Conservation (phyloP, 306 rosid species). For the Betula pendula region DNA sequence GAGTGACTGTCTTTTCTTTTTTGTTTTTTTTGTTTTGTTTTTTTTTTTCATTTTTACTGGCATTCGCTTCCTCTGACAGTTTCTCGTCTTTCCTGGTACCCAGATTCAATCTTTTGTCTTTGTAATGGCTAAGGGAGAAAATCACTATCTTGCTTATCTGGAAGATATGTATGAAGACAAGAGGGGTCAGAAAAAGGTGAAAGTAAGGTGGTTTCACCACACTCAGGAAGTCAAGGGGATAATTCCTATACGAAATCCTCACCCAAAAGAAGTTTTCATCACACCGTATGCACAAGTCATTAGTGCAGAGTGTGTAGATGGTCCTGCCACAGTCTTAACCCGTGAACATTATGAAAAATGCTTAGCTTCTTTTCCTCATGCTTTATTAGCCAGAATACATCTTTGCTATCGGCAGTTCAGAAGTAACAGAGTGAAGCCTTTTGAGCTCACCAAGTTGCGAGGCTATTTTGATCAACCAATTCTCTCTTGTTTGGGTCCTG, state of each 20-base stretch:
- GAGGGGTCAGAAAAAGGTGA: slow-evolving; percentile 89
- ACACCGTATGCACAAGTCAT: slow-evolving; percentile 89
- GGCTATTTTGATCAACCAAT: slow-evolving; percentile 82
- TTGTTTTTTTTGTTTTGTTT: no score
- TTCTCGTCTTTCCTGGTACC: slow-evolving; percentile 30
- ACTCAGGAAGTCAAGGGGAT: slow-evolving; percentile 90
- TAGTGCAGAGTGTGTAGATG: slow-evolving; percentile 98
- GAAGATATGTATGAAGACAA: slow-evolving; percentile 99
- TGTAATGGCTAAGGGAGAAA: slow-evolving; percentile 96
- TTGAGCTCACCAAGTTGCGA: slow-evolving; percentile 79
- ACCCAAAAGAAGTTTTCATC: slow-evolving; percentile 91
- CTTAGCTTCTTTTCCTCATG: slow-evolving; percentile 56
- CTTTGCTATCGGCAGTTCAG: slow-evolving; percentile 83
- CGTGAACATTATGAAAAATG: slow-evolving; percentile 79
- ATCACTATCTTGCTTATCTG: slow-evolving; percentile 82
- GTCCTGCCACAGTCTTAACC: slow-evolving; percentile 82
- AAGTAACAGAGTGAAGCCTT: slow-evolving; percentile 85
- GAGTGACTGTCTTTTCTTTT: background rate
- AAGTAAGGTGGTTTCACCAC: slow-evolving; percentile 98
- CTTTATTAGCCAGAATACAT: slow-evolving; percentile 63
- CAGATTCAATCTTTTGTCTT: slow-evolving; percentile 91
- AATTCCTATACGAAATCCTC: slow-evolving; percentile 67
- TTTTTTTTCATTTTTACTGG: background rate
- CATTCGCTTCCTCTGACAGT: slow-evolving; percentile 19
- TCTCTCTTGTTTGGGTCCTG: slow-evolving; percentile 70